These are phyloP conservation scores for Mollisia scopiformis DNA, from an alignment of 2,329 filamentous ascomycete species.

Conservation along the genomic window DNA sequence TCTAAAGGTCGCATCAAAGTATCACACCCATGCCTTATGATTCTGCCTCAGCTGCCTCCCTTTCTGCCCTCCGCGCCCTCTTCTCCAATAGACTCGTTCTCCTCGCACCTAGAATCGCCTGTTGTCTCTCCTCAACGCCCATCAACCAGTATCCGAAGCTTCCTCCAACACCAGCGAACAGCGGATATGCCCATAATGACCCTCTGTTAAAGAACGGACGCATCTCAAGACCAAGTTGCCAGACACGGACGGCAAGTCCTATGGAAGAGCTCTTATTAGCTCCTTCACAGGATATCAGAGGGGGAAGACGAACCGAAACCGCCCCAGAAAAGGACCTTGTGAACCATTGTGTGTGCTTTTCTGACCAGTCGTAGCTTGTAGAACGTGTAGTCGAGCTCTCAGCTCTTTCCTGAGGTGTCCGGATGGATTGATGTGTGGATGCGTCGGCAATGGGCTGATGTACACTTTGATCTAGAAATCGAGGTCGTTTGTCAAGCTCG, in stretches of 20 bases:
- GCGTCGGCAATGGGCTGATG: neutral
- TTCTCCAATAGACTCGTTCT: conserved; percentile 86
- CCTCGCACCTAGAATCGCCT: conserved; percentile 74
- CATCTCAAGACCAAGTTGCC: conserved; percentile 99
- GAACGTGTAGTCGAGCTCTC: neutral
- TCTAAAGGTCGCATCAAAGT: neutral
- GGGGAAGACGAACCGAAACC: conserved; percentile 77
- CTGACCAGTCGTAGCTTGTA: neutral
- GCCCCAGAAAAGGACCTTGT: conserved; percentile 77
- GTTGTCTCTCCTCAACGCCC: conserved; percentile 84
- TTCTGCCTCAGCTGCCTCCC: conserved; percentile 53
- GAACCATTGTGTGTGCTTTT: conserved; percentile 33
- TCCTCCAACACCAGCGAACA: conserved; percentile 83
- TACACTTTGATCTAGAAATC: neutral
- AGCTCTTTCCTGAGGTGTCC: neutral
- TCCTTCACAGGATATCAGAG: conserved; percentile 4
- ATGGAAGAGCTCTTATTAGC: conserved; percentile 28
- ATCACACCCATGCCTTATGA: neutral
- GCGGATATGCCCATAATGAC: conserved; percentile 88
- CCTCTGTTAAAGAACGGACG: conserved; percentile 86
- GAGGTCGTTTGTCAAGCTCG: neutral
- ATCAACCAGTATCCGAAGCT: conserved; percentile 98
- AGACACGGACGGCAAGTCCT: conserved; percentile 92
- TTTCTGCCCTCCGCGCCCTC: conserved; percentile 75
- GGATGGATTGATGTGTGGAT: conserved; percentile 11